Base-by-base conservation (phyloP, 2,329 filamentous ascomycete species). In the Neoscytalidium dimidiatum region DNA sequence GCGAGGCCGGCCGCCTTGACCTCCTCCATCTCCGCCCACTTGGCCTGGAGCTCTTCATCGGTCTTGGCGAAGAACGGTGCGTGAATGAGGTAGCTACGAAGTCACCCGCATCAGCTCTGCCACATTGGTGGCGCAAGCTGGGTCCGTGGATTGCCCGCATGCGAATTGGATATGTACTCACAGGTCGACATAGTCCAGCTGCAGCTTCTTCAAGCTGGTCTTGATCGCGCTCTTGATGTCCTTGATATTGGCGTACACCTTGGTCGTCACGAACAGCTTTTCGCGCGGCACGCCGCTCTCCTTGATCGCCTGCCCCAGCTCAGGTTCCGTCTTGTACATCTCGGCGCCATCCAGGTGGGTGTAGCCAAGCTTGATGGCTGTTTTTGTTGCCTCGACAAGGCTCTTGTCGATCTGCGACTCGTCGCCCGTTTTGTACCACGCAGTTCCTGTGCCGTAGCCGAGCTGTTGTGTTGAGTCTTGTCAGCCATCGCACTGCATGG, bases 271-370 rank as follows among this genome's bases (percentile, higher is more conserved):
- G 68, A 75, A 84, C 13, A 84, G 75, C 69, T 83, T 82, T 66
- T 81, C 77, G 11, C 82, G 75, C 1, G 77, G 70, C 8, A 83
- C 77, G 17, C 78, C 79, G 49, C 76, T 75, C 66, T 79, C 76
- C 62, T 80, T 78, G 72, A 84, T 83, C 23, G 78, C 82, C 8
- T 73, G 75, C 11, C 82, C 82, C 17, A 84, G 77, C 70, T 84
- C 82, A 3, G 77, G 74, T 69, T 84, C 82, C 2, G 81, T 84
- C 68, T 83, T 82, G 76, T 84, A 84, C 66, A 82, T 78, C 80
- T 94, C 88, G 21, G 91, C 91, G 48, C 90, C 87, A 74, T 94
- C 91, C 3, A 94, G 82, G 72, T 94, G 90, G 65, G 83, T 83
- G 75, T 88, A 93, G 26, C 89, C 90, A n/a, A 86, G 76, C 63